Evolutionary conservation across 2,329 filamentous ascomycete species (phyloP).

Genomic region (Aureobasidium sp.): DNA sequence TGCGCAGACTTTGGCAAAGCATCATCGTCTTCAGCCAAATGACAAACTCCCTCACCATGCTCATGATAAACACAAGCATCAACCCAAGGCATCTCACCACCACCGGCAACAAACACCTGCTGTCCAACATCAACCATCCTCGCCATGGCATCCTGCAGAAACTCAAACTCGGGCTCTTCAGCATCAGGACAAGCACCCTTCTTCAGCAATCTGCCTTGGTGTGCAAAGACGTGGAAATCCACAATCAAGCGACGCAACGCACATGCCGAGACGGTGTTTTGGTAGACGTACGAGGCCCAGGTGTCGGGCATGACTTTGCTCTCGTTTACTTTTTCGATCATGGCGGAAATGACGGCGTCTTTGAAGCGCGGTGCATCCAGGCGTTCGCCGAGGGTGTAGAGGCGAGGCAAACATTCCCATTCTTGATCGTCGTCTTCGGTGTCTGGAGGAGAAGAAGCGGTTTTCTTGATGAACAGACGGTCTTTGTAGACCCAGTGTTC

Average conservation of each 20-base stretch:
- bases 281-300: not conserved
- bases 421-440: not conserved
- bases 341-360: slow-evolving; percentile 12
- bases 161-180: not conserved
- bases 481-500: not conserved
- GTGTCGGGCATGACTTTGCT: not conserved
- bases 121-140: not conserved
- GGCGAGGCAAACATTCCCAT: slow-evolving; percentile 1
- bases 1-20: not conserved
- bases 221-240: slow-evolving; percentile 12
- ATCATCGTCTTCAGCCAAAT: not conserved
- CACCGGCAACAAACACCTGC: not conserved
- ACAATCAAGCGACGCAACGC: slow-evolving; percentile 8
- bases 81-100: not conserved
- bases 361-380: slow-evolving; percentile 13
- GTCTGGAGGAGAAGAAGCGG: not conserved
- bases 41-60: not conserved
- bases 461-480: not conserved
- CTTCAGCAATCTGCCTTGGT: not conserved
- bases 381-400: slow-evolving; percentile 15
- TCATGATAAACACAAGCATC: slow-evolving; percentile 6
- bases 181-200: not conserved
- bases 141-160: not conserved
- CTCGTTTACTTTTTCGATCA: slow-evolving; percentile 10
- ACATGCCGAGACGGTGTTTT: not conserved